phyloP scores from a whole-genome alignment of 2,329 filamentous ascomycete genomes.

The Diaporthe caulivora region DNA sequence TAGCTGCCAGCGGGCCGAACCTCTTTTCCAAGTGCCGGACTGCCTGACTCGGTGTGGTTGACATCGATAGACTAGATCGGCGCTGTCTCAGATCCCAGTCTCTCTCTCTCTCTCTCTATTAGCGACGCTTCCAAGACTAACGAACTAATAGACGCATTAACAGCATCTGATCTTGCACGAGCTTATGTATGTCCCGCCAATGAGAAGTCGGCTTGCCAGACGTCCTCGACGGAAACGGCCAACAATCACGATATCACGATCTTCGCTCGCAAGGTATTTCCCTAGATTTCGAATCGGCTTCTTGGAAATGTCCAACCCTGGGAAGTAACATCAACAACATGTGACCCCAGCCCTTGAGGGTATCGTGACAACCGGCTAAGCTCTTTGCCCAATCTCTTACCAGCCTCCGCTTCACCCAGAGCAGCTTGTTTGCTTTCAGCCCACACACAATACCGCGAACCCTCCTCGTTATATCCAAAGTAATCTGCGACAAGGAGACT shows the following conservation, averaged over 20 bases:
- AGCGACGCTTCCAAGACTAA: not conserved
- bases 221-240: not conserved
- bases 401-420: not conserved
- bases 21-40: conserved; percentile 25
- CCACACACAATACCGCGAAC: not conserved
- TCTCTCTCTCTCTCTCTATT: not conserved
- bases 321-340: not conserved
- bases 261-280: not conserved
- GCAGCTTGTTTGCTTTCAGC: not conserved
- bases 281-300: not conserved
- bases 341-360: not conserved
- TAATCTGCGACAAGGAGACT: not conserved
- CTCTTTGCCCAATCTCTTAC: not conserved
- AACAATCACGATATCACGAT: not conserved
- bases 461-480: not conserved
- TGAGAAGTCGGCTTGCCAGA: not conserved
- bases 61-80: conserved; percentile 19
- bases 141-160: not conserved
- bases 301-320: not conserved
- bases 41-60: conserved; percentile 15
- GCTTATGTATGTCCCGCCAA: not conserved
- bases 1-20: conserved; percentile 25
- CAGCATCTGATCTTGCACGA: not conserved
- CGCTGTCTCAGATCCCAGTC: conserved; percentile 19
- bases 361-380: not conserved